Conservation (phyloP, 257 asterid genomes). For the Ilex asprella region DNA sequence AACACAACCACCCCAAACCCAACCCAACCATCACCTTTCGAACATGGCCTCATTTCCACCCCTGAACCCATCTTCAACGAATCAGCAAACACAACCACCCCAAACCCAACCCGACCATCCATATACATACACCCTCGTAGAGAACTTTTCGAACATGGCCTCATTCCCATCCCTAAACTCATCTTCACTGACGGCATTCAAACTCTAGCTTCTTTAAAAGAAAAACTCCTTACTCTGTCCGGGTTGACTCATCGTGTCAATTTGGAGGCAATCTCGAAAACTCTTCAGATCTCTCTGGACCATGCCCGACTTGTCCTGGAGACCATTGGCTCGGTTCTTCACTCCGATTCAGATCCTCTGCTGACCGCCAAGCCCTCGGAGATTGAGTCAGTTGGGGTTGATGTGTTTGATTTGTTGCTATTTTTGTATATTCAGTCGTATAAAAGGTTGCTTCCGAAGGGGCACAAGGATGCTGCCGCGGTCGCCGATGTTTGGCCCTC, state of each 20-base stretch:
- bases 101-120: too few species aligned
- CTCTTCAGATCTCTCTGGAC: constrained; percentile 55
- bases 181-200: constrained; percentile 70
- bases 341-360: constrained; percentile 55
- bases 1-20: too few species aligned
- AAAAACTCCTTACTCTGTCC: constrained; percentile 45
- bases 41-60: constrained; percentile 77
- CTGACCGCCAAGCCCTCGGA: constrained; percentile 33
- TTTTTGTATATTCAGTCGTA: constrained; percentile 75
- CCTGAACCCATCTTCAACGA: constrained; percentile 74
- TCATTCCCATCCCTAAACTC: constrained; percentile 71
- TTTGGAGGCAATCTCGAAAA: constrained; percentile 31
- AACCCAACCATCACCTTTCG: constrained; percentile 35
- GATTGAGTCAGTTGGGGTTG: constrained; percentile 55
- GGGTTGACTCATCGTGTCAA: constrained; percentile 36
- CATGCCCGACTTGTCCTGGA: constrained; percentile 70
- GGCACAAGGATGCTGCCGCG: constrained; percentile 86
- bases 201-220: constrained; percentile 58
- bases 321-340: constrained; percentile 51
- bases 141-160: constrained; percentile 82
- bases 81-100: too few species aligned
- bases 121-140: too few species aligned
- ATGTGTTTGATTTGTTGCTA: constrained; percentile 69
- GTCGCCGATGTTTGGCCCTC: constrained; percentile 98
- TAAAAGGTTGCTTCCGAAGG: constrained; percentile 80